These are phyloP conservation scores for Dendrobium catenatum DNA, from an alignment of 106 monocot species.

Conservation along the genomic window DNA sequence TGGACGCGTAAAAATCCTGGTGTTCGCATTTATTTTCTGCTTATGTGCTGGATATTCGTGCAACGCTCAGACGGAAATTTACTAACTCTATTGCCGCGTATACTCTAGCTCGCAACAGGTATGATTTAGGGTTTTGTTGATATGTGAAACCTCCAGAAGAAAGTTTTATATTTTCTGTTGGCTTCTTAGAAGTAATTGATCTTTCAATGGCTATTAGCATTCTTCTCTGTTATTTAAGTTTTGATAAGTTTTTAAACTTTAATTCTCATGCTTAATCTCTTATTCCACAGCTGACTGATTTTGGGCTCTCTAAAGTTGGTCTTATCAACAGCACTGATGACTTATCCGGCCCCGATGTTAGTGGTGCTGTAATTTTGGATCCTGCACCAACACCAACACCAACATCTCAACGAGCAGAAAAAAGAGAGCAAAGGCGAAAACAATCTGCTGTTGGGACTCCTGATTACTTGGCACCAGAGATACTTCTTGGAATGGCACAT, in stretches of 20 bases:
- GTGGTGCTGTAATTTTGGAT: constrained; percentile 45
- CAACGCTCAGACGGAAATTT: too few species aligned
- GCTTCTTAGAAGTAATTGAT: neutral
- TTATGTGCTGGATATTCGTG: too few species aligned
- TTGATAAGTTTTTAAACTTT: neutral
- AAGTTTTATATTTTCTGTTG: neutral
- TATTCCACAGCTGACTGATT: constrained; percentile 87
- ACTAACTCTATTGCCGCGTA: too few species aligned
- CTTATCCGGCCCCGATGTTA: constrained; percentile 92
- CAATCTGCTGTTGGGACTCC: constrained; percentile 95
- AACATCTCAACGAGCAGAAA: constrained; percentile 40
- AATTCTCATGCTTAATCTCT: constrained; percentile 3
- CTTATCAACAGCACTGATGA: constrained; percentile 98
- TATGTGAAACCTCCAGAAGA: neutral
- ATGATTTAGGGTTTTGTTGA: neutral
- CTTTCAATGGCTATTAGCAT: neutral
- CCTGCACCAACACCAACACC: constrained; percentile 25
- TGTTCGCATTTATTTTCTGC: too few species aligned
- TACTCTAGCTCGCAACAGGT: too few species aligned
- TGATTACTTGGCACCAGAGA: constrained; percentile 98
- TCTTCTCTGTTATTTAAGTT: neutral
- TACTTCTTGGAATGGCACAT: constrained; percentile 90
- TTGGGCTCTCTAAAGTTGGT: constrained; percentile 98
- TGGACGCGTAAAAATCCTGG: too few species aligned
- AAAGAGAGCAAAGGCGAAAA: constrained; percentile 75